Evolutionary conservation across 2,329 filamentous ascomycete species (phyloP), one percentile per base, ranked within the genome.

Genomic region (Colletotrichum theobromicola): DNA sequence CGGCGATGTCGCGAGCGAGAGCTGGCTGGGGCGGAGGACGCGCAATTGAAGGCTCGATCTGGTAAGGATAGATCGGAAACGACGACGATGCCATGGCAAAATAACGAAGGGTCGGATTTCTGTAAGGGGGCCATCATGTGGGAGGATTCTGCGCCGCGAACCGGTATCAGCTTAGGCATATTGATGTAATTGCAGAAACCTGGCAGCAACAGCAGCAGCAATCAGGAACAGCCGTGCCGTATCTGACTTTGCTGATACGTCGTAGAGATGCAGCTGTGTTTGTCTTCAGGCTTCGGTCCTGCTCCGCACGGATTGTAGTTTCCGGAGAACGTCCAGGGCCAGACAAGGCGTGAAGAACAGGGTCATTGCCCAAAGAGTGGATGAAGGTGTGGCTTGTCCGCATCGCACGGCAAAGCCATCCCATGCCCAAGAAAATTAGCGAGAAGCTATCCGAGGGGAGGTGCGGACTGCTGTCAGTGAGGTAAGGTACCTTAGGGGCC

Each of bases 331-430:
- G 42, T 50, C 42, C 12, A 50, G 42, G 42, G 42, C 42, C 42
- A 50, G 58, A 66, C 67, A 42, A 30, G 28, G 24, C 15, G 30
- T 16, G 21, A n/a, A 53, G 62, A 28, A 16, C 55, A 26, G 55
- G 55, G 66, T 32, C 63, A 72, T 30, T 37, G 72, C 30, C 30
- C 72, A 61, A 55, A 65, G 62, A 74, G 62, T 67, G 68, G 72
- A 34, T n/a, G 16, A 24, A 24, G 32, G 61, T 72, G 72, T 67
- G 72, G 72, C 68, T 74, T 67, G 62, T 74, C 67, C 67, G 61
- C 62, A 74, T 67, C 61, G 32, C 67, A 74, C 72, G 62, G 68
- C 72, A 67, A 55, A 60, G 61, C 72, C 61, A 37, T 74, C 61
- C 62, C 67, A 65, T 70, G 55, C 46, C 55, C 62, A 74, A 67